Percentiles rank a stretch among this genome's conserved stretches.
Evolutionary conservation across 148 eudicot species (phyloP).

Genomic region (Vaccinium vitisidaea): DNA sequence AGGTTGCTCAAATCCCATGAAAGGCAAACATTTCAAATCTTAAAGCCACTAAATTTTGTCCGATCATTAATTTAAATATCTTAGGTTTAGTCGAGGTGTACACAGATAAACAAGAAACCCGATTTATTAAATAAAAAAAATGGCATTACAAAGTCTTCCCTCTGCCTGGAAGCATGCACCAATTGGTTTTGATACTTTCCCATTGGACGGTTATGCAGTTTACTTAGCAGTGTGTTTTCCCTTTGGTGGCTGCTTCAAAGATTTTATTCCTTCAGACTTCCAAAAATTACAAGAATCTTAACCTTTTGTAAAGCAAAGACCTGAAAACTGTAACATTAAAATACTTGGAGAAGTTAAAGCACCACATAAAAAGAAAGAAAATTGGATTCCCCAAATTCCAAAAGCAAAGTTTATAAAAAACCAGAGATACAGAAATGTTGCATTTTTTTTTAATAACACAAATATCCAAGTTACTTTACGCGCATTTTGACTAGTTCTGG

Average conservation of each 20-base stretch:
- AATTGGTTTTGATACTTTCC: not conserved
- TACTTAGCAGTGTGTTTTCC: not conserved
- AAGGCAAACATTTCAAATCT: not conserved
- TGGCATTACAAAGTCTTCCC: not conserved
- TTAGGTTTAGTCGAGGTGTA: not conserved
- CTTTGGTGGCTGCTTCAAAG: not conserved
- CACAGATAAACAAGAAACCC: too few relatives aligned
- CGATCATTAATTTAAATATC: not conserved
- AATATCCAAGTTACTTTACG: too few relatives aligned
- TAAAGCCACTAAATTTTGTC: not conserved
- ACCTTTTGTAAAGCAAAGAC: slow-evolving; percentile 7
- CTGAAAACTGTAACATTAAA: not conserved
- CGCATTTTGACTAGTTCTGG: too few relatives aligned
- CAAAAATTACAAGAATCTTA: slow-evolving; percentile 3
- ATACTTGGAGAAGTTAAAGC: not conserved
- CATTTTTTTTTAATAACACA: not conserved
- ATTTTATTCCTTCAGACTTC: not conserved
- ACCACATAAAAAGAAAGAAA: not conserved
- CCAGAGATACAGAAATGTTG: not conserved
- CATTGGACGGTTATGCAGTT: not conserved
- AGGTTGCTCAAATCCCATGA: not conserved
- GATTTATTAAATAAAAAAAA: not conserved
- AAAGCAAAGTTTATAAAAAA: not conserved
- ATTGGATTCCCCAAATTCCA: slow-evolving; percentile 9
- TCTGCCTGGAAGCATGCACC: not conserved